Percentiles rank a stretch among this genome's conserved stretches.
Conservation (phyloP, 2,329 filamentous ascomycete species). For the Talaromyces marneffei region DNA sequence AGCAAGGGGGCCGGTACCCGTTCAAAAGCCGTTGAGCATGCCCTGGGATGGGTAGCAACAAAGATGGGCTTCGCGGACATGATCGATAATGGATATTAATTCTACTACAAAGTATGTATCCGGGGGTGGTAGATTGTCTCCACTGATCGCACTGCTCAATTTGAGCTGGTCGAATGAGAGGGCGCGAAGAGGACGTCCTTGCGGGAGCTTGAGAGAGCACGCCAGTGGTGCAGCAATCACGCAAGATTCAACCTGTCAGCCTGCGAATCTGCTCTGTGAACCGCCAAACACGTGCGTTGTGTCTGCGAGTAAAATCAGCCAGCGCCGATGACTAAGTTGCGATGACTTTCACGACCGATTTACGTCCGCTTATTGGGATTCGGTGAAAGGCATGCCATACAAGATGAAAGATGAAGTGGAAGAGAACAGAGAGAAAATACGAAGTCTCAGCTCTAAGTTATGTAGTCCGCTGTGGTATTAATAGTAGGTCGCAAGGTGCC, state of each 20-base stretch:
- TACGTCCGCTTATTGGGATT: background rate
- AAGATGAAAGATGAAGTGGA: background rate
- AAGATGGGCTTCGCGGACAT: constrained; percentile 62
- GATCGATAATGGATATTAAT: no score
- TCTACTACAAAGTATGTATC: no score
- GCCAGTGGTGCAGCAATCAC: constrained; percentile 9
- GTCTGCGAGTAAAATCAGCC: background rate
- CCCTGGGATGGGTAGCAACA: constrained; percentile 85
- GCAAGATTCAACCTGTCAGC: constrained; percentile 8
- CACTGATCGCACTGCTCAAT: background rate
- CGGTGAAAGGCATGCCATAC: background rate
- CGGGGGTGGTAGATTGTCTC: no score
- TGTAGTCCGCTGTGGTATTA: constrained; percentile 1
- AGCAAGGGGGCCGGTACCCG: constrained; percentile 53
- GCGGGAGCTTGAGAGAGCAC: constrained; percentile 4
- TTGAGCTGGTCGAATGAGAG: constrained; percentile 6
- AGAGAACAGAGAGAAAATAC: background rate
- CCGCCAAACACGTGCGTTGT: background rate
- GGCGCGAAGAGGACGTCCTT: background rate
- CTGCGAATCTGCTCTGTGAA: background rate
- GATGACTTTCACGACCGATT: background rate
- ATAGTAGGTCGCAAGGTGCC: constrained; percentile 1
- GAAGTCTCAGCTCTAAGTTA: background rate
- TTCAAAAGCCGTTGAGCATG: constrained; percentile 96
- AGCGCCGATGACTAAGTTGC: background rate